Percentiles rank a stretch among this genome's conserved stretches.
phyloP scores from a whole-genome alignment of 179 eudicot species.

The Sideroxylon spinosum region DNA sequence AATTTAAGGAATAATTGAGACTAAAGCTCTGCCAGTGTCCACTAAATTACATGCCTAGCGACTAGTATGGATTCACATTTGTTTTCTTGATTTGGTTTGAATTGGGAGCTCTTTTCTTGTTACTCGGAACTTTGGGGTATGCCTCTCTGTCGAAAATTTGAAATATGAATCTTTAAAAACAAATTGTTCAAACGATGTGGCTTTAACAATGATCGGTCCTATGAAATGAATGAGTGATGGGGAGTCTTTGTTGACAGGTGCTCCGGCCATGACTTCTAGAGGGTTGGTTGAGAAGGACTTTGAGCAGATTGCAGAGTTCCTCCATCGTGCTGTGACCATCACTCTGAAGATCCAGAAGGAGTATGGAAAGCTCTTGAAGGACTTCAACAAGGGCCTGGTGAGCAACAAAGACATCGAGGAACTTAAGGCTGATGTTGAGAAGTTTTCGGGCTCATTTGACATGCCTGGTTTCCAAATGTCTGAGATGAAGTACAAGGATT shows the following conservation, averaged over 20 bases:
- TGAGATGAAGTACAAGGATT: conserved; percentile 88
- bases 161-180: too few species aligned
- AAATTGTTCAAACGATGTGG: too few species aligned
- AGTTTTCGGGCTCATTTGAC: conserved; percentile 73
- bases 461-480: conserved; percentile 87
- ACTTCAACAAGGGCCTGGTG: conserved; percentile 94
- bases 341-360: conserved; percentile 89
- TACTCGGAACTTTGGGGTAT: too few species aligned
- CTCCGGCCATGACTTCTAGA: conserved; percentile 99
- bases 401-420: conserved; percentile 84
- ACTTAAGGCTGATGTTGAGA: conserved; percentile 90
- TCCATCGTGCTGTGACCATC: conserved; percentile 73
- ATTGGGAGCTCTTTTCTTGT: too few species aligned
- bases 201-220: too few species aligned
- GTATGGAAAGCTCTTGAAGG: conserved; percentile 86
- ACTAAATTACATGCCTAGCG: too few species aligned
- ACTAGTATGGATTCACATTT: too few species aligned
- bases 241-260: conserved; percentile 38
- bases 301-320: conserved; percentile 93
- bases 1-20: too few species aligned
- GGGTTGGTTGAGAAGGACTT: conserved; percentile 94
- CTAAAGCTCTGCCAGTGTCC: too few species aligned
- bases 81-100: too few species aligned
- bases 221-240: too few species aligned
- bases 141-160: too few species aligned